These are phyloP conservation scores for Kodamaea neixiangensis DNA, from an alignment of 805 yeast genomes.

Conservation along the genomic window DNA sequence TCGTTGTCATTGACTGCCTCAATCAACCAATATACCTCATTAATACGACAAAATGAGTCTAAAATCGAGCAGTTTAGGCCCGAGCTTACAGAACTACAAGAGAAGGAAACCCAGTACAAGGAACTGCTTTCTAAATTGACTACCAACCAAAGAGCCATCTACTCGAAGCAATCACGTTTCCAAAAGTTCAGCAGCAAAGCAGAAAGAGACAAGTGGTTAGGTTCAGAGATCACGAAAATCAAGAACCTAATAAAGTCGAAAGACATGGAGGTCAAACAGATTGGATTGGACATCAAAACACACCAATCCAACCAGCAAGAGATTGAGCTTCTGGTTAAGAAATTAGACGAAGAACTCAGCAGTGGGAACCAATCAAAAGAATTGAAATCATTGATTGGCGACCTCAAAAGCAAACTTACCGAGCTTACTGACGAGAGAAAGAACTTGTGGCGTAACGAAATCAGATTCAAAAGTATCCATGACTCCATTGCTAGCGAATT, in stretches of 20 bases:
- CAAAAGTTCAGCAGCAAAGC: constrained; percentile 54
- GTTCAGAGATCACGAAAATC: constrained; percentile 47
- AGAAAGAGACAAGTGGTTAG: constrained; percentile 72
- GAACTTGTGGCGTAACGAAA: constrained; percentile 76
- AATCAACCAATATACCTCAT: constrained; percentile 22
- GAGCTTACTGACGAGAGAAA: constrained; percentile 66
- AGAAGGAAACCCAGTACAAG: constrained; percentile 43
- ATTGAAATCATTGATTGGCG: constrained; percentile 36
- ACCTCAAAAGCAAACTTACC: constrained; percentile 44
- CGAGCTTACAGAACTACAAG: constrained; percentile 36
- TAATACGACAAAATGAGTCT: constrained; percentile 37
- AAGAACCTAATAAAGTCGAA: constrained; percentile 29
- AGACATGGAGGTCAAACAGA: constrained; percentile 23
- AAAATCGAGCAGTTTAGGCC: constrained; percentile 44
- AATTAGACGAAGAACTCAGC: constrained; percentile 27
- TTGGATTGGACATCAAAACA: constrained; percentile 20
- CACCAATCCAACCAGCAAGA: constrained; percentile 17
- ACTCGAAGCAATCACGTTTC: constrained; percentile 71
- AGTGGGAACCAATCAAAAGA: constrained; percentile 14
- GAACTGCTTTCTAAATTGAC: constrained; percentile 41
- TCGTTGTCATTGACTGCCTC: constrained; percentile 22
- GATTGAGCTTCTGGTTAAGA: constrained; percentile 10
- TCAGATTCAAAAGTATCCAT: constrained; percentile 56
- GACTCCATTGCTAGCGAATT: constrained; percentile 59
- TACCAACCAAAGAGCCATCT: constrained; percentile 57